phyloP scores from a whole-genome alignment of 108 stramenopile species.

The Pseudonitzschia multiseries region DNA sequence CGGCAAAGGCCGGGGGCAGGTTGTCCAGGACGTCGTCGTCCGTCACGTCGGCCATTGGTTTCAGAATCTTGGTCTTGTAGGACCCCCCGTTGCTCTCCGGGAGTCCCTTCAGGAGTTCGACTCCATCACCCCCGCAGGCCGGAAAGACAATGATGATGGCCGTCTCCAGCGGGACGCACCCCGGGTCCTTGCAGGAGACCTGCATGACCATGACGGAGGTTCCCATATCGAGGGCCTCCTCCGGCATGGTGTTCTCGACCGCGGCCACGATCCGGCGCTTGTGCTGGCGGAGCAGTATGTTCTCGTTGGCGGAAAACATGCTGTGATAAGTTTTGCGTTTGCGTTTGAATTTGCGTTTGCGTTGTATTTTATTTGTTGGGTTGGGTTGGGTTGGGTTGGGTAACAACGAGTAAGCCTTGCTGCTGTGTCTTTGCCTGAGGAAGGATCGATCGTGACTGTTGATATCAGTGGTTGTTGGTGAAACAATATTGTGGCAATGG shows the following conservation, averaged over 20 bases:
- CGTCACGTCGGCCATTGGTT: conserved; percentile 80
- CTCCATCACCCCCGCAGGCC: conserved; percentile 13
- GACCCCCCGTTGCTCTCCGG: conserved; percentile 44
- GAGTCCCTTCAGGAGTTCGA: conserved; percentile 32
- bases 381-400: no score
- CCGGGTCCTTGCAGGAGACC: conserved; percentile 75
- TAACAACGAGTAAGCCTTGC: no score
- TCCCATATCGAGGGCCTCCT: conserved; percentile 71
- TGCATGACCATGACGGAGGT: conserved; percentile 89
- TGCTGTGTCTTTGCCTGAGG: no score
- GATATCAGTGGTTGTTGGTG: no score
- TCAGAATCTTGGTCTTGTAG: conserved; percentile 84
- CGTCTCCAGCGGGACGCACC: conserved; percentile 89
- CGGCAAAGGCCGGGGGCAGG: conserved; percentile 72
- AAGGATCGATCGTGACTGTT: no score
- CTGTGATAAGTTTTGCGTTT: neutral
- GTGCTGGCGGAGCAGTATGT: conserved; percentile 78
- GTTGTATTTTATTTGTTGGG: no score
- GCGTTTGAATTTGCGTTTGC: no score
- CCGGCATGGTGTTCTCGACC: conserved; percentile 77
- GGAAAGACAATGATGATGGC: conserved; percentile 86
- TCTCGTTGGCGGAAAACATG: conserved; percentile 92
- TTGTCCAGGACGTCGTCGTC: conserved; percentile 82
- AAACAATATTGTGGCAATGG: no score
- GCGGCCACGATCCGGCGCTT: conserved; percentile 75